Percentiles rank a stretch among this genome's conserved stretches.
phyloP scores from a whole-genome alignment of 2,329 filamentous ascomycete species.

The Fusarium domesticum region DNA sequence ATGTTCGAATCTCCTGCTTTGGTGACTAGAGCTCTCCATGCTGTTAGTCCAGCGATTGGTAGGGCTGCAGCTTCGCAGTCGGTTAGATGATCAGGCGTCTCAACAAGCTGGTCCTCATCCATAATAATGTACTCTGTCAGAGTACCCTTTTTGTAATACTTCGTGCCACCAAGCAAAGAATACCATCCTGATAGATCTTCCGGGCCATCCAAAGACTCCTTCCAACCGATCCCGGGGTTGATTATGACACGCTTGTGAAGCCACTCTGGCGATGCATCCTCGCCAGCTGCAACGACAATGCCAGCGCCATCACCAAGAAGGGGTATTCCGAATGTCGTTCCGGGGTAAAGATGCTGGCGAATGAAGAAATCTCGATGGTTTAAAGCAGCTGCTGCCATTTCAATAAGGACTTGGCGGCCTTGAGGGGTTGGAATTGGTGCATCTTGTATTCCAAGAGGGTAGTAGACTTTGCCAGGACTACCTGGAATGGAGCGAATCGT shows the following conservation, averaged over 20 bases:
- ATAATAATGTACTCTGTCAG: neutral
- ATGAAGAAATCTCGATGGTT: constrained; percentile 2
- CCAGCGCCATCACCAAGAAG: neutral
- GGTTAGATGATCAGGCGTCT: neutral
- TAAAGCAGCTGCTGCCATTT: neutral
- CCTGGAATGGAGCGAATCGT: neutral
- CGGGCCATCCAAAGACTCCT: neutral
- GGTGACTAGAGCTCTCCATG: neutral
- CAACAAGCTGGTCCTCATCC: neutral
- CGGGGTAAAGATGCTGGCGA: constrained; percentile 1
- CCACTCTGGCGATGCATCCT: neutral
- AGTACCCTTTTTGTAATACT: neutral
- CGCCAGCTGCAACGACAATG: neutral
- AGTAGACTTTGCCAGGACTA: neutral
- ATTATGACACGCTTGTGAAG: neutral
- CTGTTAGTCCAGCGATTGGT: neutral
- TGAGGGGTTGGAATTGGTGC: neutral
- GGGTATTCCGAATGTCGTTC: neutral
- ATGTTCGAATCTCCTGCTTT: neutral
- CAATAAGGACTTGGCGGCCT: neutral
- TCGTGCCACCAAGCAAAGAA: neutral
- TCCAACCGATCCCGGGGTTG: neutral
- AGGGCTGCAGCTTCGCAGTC: neutral
- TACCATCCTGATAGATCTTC: neutral
- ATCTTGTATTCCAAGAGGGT: neutral